Evolutionary conservation across 768 basidiomycete species (phyloP).

Genomic region (Tylopilus subfusipes): DNA sequence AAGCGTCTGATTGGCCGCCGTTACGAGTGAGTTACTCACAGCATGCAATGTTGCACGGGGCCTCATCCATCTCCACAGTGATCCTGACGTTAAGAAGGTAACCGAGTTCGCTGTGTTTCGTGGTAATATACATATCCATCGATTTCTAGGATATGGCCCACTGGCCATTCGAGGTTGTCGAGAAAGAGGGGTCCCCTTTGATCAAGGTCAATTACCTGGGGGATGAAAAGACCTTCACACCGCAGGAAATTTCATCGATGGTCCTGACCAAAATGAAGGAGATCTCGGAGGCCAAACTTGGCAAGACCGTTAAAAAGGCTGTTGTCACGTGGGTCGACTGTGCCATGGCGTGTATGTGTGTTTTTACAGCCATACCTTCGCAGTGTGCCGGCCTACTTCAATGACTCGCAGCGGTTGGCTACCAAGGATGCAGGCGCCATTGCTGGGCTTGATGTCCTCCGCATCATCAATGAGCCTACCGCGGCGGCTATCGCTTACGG

Average conservation of each 20-base stretch:
- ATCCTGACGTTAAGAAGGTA: constrained; percentile 91
- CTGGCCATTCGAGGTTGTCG: constrained; percentile 97
- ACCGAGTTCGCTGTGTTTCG: not conserved
- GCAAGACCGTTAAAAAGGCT: constrained; percentile 97
- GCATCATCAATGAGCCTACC: constrained; percentile 99
- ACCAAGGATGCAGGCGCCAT: constrained; percentile 99
- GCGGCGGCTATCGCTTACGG: constrained; percentile 99
- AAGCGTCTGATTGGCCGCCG: constrained; percentile 98
- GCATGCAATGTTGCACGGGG: not conserved
- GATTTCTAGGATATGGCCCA: constrained; percentile 78
- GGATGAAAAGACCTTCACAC: constrained; percentile 95
- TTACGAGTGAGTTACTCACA: constrained; percentile 65
- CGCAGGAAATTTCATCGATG: constrained; percentile 99
- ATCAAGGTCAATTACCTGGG: constrained; percentile 95
- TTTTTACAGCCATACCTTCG: constrained; percentile 1
- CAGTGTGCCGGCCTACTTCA: constrained; percentile 98
- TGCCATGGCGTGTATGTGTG: not conserved
- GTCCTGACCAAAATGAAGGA: constrained; percentile 99
- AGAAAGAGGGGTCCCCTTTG: constrained; percentile 95
- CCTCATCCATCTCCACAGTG: constrained; percentile 42
- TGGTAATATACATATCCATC: not conserved
- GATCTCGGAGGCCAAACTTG: constrained; percentile 98
- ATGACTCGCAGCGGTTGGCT: constrained; percentile 98
- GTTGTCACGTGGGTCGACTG: constrained; percentile 81
- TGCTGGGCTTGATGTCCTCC: constrained; percentile 97